Percentiles rank a stretch among this genome's conserved stretches.
Evolutionary conservation across 768 basidiomycete species (phyloP).

Genomic region (Boletus fagicola): DNA sequence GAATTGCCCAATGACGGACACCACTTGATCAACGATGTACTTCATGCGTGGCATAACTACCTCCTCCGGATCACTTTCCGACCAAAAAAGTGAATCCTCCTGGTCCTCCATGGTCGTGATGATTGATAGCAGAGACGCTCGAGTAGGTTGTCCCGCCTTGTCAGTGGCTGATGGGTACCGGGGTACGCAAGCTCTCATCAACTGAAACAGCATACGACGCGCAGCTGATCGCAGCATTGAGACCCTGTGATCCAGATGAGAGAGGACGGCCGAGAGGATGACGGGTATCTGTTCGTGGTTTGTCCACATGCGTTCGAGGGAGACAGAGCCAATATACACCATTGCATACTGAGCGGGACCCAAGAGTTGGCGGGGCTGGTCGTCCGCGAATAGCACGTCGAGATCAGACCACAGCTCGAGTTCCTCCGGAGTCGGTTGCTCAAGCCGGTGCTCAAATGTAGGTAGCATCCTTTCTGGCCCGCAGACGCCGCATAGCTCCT

Average conservation of each 20-base stretch:
- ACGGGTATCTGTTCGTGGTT: constrained; percentile 64
- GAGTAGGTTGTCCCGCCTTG: constrained; percentile 46
- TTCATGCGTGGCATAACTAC: constrained; percentile 67
- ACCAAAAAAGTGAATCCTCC: constrained; percentile 62
- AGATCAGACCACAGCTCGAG: constrained; percentile 79
- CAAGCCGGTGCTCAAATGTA: constrained; percentile 67
- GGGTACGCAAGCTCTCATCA: constrained; percentile 78
- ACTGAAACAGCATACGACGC: constrained; percentile 78
- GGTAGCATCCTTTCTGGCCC: constrained; percentile 84
- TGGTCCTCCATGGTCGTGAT: constrained; percentile 59
- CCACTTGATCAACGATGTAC: constrained; percentile 60
- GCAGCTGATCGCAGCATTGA: constrained; percentile 68
- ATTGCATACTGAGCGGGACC: constrained; percentile 88
- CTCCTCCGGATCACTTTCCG: constrained; percentile 58
- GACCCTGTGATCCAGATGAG: constrained; percentile 77
- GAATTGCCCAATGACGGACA: constrained; percentile 66
- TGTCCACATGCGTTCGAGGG: constrained; percentile 76
- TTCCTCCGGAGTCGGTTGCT: constrained; percentile 58
- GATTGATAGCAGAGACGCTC: constrained; percentile 47
- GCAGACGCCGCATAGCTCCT: constrained; percentile 81
- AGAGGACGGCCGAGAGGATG: constrained; percentile 76
- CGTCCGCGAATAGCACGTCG: constrained; percentile 65
- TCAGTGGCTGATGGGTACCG: constrained; percentile 74
- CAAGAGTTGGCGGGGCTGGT: constrained; percentile 65
- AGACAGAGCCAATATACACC: constrained; percentile 76